Evolutionary conservation across 2,329 filamentous ascomycete species (phyloP), one percentile per base, ranked within the genome.

Genomic region (Aspergillus japonicus): DNA sequence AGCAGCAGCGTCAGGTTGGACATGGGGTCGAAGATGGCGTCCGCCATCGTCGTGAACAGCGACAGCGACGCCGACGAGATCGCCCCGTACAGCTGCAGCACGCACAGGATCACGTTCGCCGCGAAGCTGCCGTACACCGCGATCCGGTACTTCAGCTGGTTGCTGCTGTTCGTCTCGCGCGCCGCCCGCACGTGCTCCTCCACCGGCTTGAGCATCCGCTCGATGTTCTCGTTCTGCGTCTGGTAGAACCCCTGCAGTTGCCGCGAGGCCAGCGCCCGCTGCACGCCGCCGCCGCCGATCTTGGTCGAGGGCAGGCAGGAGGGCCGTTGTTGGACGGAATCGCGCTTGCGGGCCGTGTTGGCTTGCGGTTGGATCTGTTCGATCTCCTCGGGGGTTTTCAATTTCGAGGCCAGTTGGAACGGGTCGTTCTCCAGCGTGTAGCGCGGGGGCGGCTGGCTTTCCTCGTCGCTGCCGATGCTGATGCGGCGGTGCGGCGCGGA

Each of bases 31-130:
- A 98, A 98, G 65, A 98, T 83, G 54, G 93, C 88, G 76, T 99
- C 95, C 16, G 93, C 94, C 90, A 96, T 96, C 64, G 94, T 99
- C 16, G 95, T 97, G 80, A 98, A 97, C 50, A 99, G 87, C 5
- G 94, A 96, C 39, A 98, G 84, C n/a, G 92, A 97, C 50, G 89
- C 87, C 0, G 93, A 96, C 0, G 90, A 86, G 50, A 91, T 85
- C 62, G 95, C 95, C 48, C 89, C 95, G 73, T 96, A 99, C 42
- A 97, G 80, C 77, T 99, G 95, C 19, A 99, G 82, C 4, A 83
- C 82, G 0, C 93, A 87, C 5, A 99, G 83, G 29, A 90, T 63
- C 58, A 97, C 75, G 69, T 98, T 98, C 60, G 93, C 94, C 1
- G 79, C 85, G 68, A 97, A 91, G 42, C 81, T 86, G 24, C 86